These are phyloP conservation scores for Cyberlindnera xishuangbannaensis DNA, from an alignment of 805 yeast species.

Conservation along the genomic window DNA sequence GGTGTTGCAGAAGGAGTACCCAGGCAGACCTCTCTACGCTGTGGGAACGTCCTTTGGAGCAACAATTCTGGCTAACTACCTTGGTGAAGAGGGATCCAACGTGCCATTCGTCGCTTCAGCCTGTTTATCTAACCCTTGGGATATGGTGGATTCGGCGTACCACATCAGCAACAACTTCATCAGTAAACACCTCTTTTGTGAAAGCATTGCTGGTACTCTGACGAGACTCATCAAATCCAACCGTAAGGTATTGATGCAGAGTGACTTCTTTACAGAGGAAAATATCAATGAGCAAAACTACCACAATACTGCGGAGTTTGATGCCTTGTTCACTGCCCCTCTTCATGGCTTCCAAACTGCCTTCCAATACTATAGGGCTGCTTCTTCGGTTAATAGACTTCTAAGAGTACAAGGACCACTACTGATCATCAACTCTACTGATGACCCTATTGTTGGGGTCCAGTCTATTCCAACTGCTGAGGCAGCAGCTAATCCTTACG, in stretches of 20 bases:
- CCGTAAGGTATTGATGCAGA: slow-evolving; percentile 28
- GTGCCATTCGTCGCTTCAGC: slow-evolving; percentile 52
- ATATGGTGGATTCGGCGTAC: slow-evolving; percentile 48
- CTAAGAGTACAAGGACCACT: slow-evolving; percentile 55
- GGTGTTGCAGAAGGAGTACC: slow-evolving; percentile 44
- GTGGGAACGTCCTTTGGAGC: slow-evolving; percentile 75
- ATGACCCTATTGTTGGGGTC: slow-evolving; percentile 61
- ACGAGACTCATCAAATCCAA: slow-evolving; percentile 41
- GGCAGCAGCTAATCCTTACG: slow-evolving; percentile 49
- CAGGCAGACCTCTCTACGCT: slow-evolving; percentile 56
- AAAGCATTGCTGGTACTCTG: slow-evolving; percentile 36
- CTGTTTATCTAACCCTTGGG: slow-evolving; percentile 69
- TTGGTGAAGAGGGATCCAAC: slow-evolving; percentile 59
- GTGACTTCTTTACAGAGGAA: slow-evolving; percentile 29
- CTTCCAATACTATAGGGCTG: slow-evolving; percentile 57
- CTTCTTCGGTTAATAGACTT: slow-evolving; percentile 54
- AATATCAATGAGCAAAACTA: slow-evolving; percentile 31
- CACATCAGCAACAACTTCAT: slow-evolving; percentile 34
- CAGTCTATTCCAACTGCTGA: slow-evolving; percentile 46
- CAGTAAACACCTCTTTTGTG: slow-evolving; percentile 37
- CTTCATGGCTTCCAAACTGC: slow-evolving; percentile 60
- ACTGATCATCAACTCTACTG: slow-evolving; percentile 52
- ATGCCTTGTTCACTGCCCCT: slow-evolving; percentile 53
- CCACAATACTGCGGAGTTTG: slow-evolving; percentile 49
- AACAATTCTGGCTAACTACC: slow-evolving; percentile 55